These are phyloP conservation scores for Yamadazyma ubonensis DNA, from an alignment of 805 yeast genomes.

Conservation along the genomic window DNA sequence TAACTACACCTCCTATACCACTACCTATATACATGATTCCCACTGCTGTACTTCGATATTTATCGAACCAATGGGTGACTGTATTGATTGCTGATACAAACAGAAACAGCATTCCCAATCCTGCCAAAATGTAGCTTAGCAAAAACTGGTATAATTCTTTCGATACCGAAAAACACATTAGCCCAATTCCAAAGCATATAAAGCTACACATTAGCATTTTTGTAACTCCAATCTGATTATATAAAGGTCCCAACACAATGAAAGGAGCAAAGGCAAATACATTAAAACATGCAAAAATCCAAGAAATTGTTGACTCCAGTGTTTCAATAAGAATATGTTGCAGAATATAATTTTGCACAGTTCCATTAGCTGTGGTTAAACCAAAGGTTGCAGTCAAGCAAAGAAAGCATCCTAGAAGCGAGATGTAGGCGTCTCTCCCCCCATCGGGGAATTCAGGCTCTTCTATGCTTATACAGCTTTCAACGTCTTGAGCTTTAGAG, in stretches of 20 bases:
- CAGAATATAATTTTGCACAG: conserved; percentile 19
- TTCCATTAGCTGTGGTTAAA: conserved; percentile 23
- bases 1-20: conserved; percentile 26
- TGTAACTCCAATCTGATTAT: conserved; percentile 21
- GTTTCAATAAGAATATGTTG: conserved; percentile 14
- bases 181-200: conserved; percentile 17
- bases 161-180: conserved; percentile 21
- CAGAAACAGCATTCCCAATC: conserved; percentile 22
- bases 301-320: conserved; percentile 19
- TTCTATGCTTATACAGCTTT: too few species aligned
- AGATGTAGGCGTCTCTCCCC: conserved; percentile 17
- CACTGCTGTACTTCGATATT: conserved; percentile 20
- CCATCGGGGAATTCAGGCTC: conserved; percentile 20
- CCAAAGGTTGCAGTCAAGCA: conserved; percentile 22
- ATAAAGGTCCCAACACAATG: conserved; percentile 22
- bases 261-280: conserved; percentile 22
- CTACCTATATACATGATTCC: conserved; percentile 27
- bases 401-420: conserved; percentile 20
- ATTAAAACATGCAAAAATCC: conserved; percentile 25
- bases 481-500: too few species aligned
- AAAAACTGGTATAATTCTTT: conserved; percentile 22
- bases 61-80: conserved; percentile 21
- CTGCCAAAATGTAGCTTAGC: conserved; percentile 19
- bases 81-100: conserved; percentile 22
- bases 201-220: conserved; percentile 18